phyloP scores from a whole-genome alignment of 2,329 filamentous ascomycete species.

The Shiraia sp. region DNA sequence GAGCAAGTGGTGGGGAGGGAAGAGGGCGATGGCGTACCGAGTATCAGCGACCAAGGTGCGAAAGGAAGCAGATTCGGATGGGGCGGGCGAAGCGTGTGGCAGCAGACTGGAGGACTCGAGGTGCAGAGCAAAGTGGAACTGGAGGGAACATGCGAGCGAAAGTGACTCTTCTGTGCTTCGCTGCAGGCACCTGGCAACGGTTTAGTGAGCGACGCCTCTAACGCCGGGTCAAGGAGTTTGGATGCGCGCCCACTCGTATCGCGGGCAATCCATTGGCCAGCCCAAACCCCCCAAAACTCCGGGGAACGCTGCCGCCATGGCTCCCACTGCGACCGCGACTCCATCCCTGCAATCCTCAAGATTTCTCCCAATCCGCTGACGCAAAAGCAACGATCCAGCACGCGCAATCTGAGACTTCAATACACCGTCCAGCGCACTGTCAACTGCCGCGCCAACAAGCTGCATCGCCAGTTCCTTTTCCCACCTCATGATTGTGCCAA shows the following conservation, averaged over 20 bases:
- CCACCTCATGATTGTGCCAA: conserved; percentile 15
- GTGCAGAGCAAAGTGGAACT: no score
- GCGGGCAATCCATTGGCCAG: no score
- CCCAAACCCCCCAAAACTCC: no score
- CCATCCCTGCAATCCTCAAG: no score
- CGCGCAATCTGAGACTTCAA: conserved; percentile 2
- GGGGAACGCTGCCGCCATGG: no score
- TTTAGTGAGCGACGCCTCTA: conserved; percentile 14
- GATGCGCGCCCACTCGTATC: no score
- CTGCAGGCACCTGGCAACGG: conserved; percentile 21
- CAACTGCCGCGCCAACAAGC: no score
- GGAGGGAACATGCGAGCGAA: conserved; percentile 17
- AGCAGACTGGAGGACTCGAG: conserved; percentile 15
- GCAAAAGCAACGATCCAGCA: conserved; percentile 12
- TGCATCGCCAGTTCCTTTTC: no score
- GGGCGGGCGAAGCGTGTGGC: conserved; percentile 16
- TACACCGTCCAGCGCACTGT: no score
- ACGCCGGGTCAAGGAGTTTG: no score
- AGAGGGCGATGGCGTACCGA: conserved; percentile 35
- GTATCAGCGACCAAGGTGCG: conserved; percentile 21
- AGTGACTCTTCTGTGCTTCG: conserved; percentile 36
- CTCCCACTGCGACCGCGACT: no score
- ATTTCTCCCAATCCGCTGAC: no score
- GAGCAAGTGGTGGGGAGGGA: conserved; percentile 17
- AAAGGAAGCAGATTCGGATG: conserved; percentile 16